These are phyloP conservation scores for Agaricales sp. DNA, from an alignment of 1,284 basidiomycete species.

Conservation along the genomic window DNA sequence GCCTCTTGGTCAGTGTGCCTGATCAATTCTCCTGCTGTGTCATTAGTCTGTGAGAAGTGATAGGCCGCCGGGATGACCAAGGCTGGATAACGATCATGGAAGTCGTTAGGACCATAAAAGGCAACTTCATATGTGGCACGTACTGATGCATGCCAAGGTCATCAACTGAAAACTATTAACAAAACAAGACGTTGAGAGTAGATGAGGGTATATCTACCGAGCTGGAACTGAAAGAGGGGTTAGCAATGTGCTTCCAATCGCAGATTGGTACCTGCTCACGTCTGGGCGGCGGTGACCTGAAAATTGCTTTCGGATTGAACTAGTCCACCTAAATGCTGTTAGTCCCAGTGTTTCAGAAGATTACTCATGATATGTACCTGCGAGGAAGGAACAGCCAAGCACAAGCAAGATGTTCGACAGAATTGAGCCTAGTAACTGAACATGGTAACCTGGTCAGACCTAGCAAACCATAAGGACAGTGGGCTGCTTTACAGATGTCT, in stretches of 20 bases:
- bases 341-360: not conserved
- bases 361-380: slow-evolving; percentile 29
- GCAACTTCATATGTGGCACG: too few relatives aligned
- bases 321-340: slow-evolving; percentile 41
- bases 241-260: too few relatives aligned
- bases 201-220: slow-evolving; percentile 35
- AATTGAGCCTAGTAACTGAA: slow-evolving; percentile 72
- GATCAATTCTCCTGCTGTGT: slow-evolving; percentile 7
- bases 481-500: slow-evolving; percentile 61
- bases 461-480: not conserved
- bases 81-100: too few relatives aligned
- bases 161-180: slow-evolving; percentile 43
- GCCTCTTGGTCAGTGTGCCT: slow-evolving; percentile 11
- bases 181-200: slow-evolving; percentile 3
- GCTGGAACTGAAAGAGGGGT: slow-evolving; percentile 33
- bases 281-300: slow-evolving; percentile 77
- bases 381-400: slow-evolving; percentile 81
- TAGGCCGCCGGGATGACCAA: slow-evolving; percentile 91
- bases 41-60: slow-evolving; percentile 26
- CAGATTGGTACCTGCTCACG: too few relatives aligned
- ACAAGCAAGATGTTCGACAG: slow-evolving; percentile 87
- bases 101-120: slow-evolving; percentile 5
- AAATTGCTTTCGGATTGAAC: slow-evolving; percentile 64
- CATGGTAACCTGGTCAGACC: not conserved
- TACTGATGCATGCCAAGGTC: slow-evolving; percentile 83